These are phyloP conservation scores for Acanthochlamys bracteata DNA, from an alignment of 106 monocot genomes.

Conservation along the genomic window DNA sequence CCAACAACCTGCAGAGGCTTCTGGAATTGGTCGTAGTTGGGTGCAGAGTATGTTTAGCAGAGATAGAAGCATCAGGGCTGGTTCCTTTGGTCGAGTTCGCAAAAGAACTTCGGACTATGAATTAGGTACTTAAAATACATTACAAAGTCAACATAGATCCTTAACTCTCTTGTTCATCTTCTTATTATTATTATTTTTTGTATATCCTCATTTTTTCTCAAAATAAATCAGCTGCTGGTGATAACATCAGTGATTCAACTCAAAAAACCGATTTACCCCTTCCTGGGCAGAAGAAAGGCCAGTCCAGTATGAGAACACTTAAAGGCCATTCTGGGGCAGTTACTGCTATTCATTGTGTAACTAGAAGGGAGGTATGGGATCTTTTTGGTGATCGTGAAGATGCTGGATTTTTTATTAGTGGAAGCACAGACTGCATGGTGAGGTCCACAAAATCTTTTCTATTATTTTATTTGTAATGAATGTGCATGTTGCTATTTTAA, in stretches of 20 bases:
- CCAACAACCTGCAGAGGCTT: constrained; percentile 73
- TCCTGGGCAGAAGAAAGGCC: constrained; percentile 74
- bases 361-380: constrained; percentile 99
- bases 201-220: too few relatives aligned
- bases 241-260: constrained; percentile 25
- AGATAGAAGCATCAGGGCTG: constrained; percentile 70
- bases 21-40: constrained; percentile 95
- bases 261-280: constrained; percentile 32
- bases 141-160: too few relatives aligned
- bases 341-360: constrained; percentile 95
- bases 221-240: too few relatives aligned
- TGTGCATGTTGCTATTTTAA: too few relatives aligned
- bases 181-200: too few relatives aligned
- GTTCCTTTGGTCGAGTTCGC: constrained; percentile 70
- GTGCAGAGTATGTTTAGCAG: constrained; percentile 99
- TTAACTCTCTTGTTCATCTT: too few relatives aligned
- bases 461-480: too few relatives aligned
- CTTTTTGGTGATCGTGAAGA: constrained; percentile 99
- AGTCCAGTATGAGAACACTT: constrained; percentile 65
- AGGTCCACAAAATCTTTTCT: neutral
- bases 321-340: constrained; percentile 86
- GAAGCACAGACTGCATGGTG: constrained; percentile 92
- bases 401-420: constrained; percentile 97
- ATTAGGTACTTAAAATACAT: too few relatives aligned
- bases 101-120: constrained; percentile 43